phyloP scores from a whole-genome alignment of 2,329 filamentous ascomycete genomes.

The Fusarium tjaetaba region DNA sequence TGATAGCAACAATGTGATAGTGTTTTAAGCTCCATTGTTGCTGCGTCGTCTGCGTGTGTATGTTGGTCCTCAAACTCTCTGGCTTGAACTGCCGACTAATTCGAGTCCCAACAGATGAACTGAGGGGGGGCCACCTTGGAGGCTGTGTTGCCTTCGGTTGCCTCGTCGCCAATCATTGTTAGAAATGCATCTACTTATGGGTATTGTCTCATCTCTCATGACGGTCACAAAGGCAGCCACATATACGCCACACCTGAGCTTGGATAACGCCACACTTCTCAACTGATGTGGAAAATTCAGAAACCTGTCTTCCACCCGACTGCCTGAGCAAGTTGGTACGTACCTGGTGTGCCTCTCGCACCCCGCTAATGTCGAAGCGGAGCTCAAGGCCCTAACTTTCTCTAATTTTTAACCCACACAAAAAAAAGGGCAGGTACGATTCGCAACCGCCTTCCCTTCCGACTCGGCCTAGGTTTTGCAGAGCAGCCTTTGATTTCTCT shows the following conservation, averaged over 20 bases:
- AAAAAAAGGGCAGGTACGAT: constrained; percentile 53
- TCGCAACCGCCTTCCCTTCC: constrained; percentile 46
- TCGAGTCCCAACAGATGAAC: neutral
- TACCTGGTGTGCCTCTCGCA: constrained; percentile 1
- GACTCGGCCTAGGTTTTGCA: constrained; percentile 45
- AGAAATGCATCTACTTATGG: neutral
- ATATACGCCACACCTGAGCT: neutral
- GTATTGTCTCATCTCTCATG: neutral
- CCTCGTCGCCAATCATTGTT: neutral
- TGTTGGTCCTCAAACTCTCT: neutral
- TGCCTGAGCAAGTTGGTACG: neutral
- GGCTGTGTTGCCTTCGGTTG: neutral
- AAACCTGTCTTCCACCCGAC: neutral
- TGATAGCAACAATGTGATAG: neutral
- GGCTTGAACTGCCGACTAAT: neutral
- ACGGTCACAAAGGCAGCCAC: neutral
- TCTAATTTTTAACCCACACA: constrained; percentile 60
- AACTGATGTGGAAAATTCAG: neutral
- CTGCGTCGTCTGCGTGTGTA: neutral
- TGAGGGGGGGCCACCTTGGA: neutral
- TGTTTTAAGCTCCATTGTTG: neutral
- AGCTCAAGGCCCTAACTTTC: constrained; percentile 56
- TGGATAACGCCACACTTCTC: constrained; percentile 1
- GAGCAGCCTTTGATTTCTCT: constrained; percentile 45
- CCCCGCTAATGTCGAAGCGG: constrained; percentile 31